Conservation (phyloP, 75 land plant genomes). For the Adiantum capillusveneris region DNA sequence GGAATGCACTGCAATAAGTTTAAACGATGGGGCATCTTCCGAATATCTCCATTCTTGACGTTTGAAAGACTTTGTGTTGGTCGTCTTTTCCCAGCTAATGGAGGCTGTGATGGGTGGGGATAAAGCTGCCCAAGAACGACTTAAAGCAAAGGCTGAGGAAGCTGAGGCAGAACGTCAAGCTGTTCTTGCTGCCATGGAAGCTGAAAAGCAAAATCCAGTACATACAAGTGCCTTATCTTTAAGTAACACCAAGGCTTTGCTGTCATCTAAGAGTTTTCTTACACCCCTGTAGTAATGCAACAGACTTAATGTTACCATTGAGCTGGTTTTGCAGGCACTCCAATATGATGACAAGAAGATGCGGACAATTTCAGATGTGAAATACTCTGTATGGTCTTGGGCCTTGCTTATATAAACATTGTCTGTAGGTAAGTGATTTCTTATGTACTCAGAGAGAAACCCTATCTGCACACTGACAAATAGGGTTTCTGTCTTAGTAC, state of each 20-base stretch:
- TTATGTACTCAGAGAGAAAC: too few relatives aligned
- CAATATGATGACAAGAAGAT: slow-evolving; percentile 7
- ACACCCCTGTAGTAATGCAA: too few relatives aligned
- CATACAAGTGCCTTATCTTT: too few relatives aligned
- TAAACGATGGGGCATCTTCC: too few relatives aligned
- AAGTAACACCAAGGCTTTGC: too few relatives aligned
- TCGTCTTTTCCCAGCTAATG: slow-evolving; percentile 17
- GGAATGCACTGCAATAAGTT: too few relatives aligned
- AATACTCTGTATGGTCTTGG: background rate
- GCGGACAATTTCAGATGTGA: slow-evolving; percentile 1
- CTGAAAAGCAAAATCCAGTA: slow-evolving; percentile 15
- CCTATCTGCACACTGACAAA: too few relatives aligned
- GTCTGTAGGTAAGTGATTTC: too few relatives aligned
- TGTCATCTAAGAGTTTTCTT: too few relatives aligned
- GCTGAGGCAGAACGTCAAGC: slow-evolving; percentile 27
- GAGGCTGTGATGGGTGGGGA: slow-evolving; percentile 43
- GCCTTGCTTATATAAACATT: too few relatives aligned
- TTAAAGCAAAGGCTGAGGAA: slow-evolving; percentile 30
- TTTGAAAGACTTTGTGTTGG: background rate
- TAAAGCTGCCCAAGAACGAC: slow-evolving; percentile 30
- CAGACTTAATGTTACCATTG: background rate
- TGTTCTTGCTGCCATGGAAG: slow-evolving; percentile 22
- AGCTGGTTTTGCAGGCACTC: slow-evolving; percentile 6
- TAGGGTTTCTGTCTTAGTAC: too few relatives aligned
- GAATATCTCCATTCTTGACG: background rate